phyloP scores from a whole-genome alignment of 768 basidiomycete species.

The Symmetrospora coprosmae region DNA sequence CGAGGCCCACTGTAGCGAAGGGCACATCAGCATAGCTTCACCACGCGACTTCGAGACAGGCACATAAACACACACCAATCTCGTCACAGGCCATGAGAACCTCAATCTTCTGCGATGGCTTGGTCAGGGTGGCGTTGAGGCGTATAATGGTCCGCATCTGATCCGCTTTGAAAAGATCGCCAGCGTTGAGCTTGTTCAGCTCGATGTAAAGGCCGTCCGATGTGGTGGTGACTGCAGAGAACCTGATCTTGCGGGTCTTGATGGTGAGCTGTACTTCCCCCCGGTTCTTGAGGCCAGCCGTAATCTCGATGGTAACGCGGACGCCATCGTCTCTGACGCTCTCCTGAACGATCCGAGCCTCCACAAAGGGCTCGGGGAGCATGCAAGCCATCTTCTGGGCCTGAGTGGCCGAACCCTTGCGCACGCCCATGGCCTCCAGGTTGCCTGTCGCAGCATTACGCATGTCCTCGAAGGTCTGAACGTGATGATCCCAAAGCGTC shows the following conservation, averaged over 20 bases:
- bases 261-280: constrained; percentile 21
- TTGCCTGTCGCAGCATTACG: neutral
- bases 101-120: constrained; percentile 28
- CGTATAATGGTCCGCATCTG: neutral
- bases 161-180: constrained; percentile 1
- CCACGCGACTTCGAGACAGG: neutral
- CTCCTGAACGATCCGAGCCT: constrained; percentile 1
- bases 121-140: constrained; percentile 24
- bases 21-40: neutral
- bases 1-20: neutral
- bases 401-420: constrained; percentile 24
- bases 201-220: constrained; percentile 27
- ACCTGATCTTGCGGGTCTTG: constrained; percentile 4
- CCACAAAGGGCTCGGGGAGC: constrained; percentile 24
- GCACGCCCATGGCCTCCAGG: constrained; percentile 21
- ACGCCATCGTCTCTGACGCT: constrained; percentile 10
- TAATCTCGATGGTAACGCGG: constrained; percentile 8
- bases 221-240: constrained; percentile 16
- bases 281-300: constrained; percentile 10
- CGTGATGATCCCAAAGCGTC: constrained; percentile 21
- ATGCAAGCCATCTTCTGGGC: constrained; percentile 6
- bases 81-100: constrained; percentile 26
- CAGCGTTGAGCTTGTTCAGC: neutral
- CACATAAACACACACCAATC: constrained; percentile 20
- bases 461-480: constrained; percentile 24